Conservation (phyloP, 345 rosid species). For the Laguncularia racemosa region DNA sequence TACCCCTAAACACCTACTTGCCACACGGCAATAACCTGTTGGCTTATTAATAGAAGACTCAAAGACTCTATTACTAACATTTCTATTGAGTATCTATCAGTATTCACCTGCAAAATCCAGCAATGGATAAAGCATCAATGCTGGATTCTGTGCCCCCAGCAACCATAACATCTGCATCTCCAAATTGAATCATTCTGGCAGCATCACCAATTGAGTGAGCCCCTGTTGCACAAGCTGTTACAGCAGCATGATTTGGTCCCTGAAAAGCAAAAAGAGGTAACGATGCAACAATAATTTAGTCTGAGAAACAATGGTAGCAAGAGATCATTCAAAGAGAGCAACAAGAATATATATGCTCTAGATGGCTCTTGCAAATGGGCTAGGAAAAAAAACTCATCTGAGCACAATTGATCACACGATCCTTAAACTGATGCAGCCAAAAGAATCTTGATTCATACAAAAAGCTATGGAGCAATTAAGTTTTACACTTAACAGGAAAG, state of each 20-base stretch:
- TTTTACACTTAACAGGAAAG: too few species aligned
- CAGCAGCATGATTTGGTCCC: constrained; percentile 99
- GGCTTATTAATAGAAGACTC: too few species aligned
- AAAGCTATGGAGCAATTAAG: too few species aligned
- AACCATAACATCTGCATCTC: constrained; percentile 92
- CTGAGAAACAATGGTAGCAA: neutral
- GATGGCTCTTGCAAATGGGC: too few species aligned
- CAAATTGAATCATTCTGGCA: constrained; percentile 94
- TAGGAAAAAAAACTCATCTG: too few species aligned
- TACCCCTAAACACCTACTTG: neutral
- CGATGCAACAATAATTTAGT: constrained; percentile 7
- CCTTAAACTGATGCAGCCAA: too few species aligned
- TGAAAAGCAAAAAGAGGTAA: constrained; percentile 21
- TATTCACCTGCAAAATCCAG: constrained; percentile 80
- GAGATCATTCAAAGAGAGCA: too few species aligned
- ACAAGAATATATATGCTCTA: too few species aligned
- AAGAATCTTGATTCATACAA: too few species aligned
- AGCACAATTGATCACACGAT: too few species aligned
- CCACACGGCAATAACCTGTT: neutral
- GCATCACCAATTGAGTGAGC: constrained; percentile 98
- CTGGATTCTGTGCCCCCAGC: constrained; percentile 97
- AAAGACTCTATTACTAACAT: neutral
- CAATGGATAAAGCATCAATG: constrained; percentile 92
- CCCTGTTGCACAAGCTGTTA: constrained; percentile 98
- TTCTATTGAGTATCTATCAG: constrained; percentile 22